Evolutionary conservation across 129 eudicot species (phyloP).

Genomic region (Saposhnikovia divaricata): DNA sequence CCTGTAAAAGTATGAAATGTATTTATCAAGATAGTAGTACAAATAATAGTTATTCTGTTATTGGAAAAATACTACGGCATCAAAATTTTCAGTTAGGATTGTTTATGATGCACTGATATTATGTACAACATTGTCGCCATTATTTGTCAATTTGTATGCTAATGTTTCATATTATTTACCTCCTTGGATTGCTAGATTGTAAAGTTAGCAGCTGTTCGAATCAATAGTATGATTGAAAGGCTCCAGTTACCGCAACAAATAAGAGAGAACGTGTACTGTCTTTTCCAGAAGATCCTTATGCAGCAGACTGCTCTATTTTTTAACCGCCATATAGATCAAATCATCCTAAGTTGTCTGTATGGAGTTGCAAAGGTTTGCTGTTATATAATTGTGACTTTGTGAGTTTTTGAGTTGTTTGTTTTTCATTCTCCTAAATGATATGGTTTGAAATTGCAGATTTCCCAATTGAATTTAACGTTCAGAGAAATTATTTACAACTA

Average conservation of each 20-base stretch:
- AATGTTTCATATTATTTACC: not conserved
- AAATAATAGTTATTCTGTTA: not conserved
- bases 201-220: constrained; percentile 96
- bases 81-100: not conserved
- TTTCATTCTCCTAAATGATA: not conserved
- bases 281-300: constrained; percentile 70
- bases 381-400: constrained; percentile 4
- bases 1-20: not conserved
- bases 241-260: constrained; percentile 72
- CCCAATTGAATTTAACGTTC: constrained; percentile 70
- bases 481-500: constrained; percentile 79
- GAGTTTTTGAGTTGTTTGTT: not conserved
- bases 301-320: constrained; percentile 67
- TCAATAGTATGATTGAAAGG: constrained; percentile 90
- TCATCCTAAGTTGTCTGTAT: constrained; percentile 86
- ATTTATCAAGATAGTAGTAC: not conserved
- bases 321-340: constrained; percentile 89
- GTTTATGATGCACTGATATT: not conserved
- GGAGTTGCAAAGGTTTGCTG: constrained; percentile 93
- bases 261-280: constrained; percentile 79
- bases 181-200: constrained; percentile 40
- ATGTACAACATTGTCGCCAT: not conserved
- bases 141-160: not conserved
- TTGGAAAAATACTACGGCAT: not conserved
- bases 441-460: constrained; percentile 56